phyloP scores from a whole-genome alignment of 2,329 filamentous ascomycete genomes.

The Claviceps sp. region DNA sequence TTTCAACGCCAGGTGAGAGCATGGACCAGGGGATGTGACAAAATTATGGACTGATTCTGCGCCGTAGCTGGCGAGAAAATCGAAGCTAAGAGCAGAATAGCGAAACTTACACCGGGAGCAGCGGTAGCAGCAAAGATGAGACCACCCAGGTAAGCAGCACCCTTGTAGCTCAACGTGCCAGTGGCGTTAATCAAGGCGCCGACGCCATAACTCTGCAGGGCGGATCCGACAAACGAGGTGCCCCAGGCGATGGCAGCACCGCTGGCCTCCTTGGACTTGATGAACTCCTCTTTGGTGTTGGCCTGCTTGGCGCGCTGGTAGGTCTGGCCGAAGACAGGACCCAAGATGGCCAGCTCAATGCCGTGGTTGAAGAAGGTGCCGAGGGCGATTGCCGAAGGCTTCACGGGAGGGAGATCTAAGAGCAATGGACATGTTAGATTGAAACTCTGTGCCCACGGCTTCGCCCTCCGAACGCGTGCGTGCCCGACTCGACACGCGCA shows the following conservation, averaged over 20 bases:
- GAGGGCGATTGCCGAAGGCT: slow-evolving; percentile 94
- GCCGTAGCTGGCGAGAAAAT: neutral
- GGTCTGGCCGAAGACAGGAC: slow-evolving; percentile 83
- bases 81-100: neutral
- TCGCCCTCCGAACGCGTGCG: neutral
- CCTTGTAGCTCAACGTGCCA: slow-evolving; percentile 91
- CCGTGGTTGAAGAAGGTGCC: slow-evolving; percentile 94
- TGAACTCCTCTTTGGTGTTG: slow-evolving; percentile 93
- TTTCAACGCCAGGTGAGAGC: neutral
- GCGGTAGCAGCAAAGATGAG: slow-evolving; percentile 87
- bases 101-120: slow-evolving; percentile 59
- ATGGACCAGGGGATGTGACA: neutral
- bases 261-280: slow-evolving; percentile 82
- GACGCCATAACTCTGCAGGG: slow-evolving; percentile 78
- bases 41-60: neutral
- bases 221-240: slow-evolving; percentile 78
- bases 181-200: slow-evolving; percentile 89
- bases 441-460: neutral
- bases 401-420: slow-evolving; percentile 60
- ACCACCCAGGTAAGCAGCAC: slow-evolving; percentile 80
- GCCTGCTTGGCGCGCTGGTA: slow-evolving; percentile 85
- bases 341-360: slow-evolving; percentile 74
- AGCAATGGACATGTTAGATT: neutral
- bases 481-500: neutral
- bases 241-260: slow-evolving; percentile 82